Evolutionary conservation across 1,284 basidiomycete genomes (phyloP).

Genomic region (Leccinum variabile): DNA sequence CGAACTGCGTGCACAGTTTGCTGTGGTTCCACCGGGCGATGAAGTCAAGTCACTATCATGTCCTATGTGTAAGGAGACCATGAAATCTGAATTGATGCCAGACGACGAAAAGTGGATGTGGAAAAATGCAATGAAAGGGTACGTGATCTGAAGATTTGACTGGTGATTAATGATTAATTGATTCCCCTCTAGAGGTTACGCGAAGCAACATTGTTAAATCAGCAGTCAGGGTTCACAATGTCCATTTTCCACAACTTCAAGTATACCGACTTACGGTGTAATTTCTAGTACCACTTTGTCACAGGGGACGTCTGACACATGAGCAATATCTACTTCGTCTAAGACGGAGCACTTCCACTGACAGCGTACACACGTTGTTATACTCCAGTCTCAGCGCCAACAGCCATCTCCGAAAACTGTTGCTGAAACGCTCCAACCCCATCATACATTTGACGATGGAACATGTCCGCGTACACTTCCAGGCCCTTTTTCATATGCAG

Average conservation of each 20-base stretch:
- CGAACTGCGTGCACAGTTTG: conserved; percentile 74
- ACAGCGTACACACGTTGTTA: conserved; percentile 28
- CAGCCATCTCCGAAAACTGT: conserved; percentile 35
- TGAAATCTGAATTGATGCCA: conserved; percentile 92
- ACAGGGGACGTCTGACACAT: neutral
- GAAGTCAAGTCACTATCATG: conserved; percentile 81
- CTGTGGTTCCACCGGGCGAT: conserved; percentile 85
- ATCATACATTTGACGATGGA: conserved; percentile 15
- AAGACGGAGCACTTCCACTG: conserved; percentile 19
- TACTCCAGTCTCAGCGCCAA: conserved; percentile 23
- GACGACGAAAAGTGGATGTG: conserved; percentile 47
- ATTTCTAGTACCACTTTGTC: neutral
- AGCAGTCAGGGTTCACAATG: no score
- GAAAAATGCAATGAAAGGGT: no score
- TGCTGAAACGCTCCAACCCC: conserved; percentile 27
- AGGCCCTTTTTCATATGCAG: conserved; percentile 22
- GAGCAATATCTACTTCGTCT: neutral
- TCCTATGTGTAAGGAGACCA: conserved; percentile 93
- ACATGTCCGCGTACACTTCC: conserved; percentile 27
- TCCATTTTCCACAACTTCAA: no score
- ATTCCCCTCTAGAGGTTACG: no score
- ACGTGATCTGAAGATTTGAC: no score
- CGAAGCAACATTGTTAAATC: no score
- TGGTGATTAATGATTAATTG: no score
- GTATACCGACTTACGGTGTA: neutral